phyloP scores from a whole-genome alignment of 176 grass and related monocot genomes.

The Oryza glaberrima region DNA sequence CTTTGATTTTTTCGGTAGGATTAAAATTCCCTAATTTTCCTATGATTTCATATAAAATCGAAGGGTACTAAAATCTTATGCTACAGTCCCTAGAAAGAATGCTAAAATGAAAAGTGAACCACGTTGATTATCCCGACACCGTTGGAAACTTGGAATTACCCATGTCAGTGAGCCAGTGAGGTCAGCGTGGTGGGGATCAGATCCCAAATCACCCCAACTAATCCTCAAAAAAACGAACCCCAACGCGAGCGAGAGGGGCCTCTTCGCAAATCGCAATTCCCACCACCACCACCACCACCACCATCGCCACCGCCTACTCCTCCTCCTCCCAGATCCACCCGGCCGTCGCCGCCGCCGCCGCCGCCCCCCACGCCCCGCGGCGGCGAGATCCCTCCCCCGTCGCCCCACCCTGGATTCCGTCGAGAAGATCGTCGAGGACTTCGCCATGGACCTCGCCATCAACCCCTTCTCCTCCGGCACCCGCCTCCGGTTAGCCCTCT shows the following conservation, averaged over 20 bases:
- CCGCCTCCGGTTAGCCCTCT: conserved; percentile 74
- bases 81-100: not conserved
- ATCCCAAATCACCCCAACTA: conserved; percentile 14
- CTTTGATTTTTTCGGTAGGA: no score
- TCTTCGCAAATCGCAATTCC: conserved; percentile 49
- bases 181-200: not conserved
- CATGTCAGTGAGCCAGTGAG: not conserved
- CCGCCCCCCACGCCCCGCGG: conserved; percentile 1
- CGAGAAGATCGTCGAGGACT: conserved; percentile 54
- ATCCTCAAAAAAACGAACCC: conserved; percentile 38
- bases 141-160: not conserved
- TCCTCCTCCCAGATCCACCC: conserved; percentile 62
- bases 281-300: conserved; percentile 28
- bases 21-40: no score
- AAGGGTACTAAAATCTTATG: no score
- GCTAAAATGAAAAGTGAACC: not conserved
- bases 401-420: conserved; percentile 33
- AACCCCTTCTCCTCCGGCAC: conserved; percentile 99
- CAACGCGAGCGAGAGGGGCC: conserved; percentile 37
- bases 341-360: conserved; percentile 36
- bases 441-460: conserved; percentile 72
- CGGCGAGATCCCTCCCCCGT: conserved; percentile 36
- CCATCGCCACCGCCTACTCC: conserved; percentile 12
- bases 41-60: no score
- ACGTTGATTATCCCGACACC: not conserved